Base-by-base conservation (phyloP, 345 rosid genomes). In the Arabis hirsuta region DNA sequence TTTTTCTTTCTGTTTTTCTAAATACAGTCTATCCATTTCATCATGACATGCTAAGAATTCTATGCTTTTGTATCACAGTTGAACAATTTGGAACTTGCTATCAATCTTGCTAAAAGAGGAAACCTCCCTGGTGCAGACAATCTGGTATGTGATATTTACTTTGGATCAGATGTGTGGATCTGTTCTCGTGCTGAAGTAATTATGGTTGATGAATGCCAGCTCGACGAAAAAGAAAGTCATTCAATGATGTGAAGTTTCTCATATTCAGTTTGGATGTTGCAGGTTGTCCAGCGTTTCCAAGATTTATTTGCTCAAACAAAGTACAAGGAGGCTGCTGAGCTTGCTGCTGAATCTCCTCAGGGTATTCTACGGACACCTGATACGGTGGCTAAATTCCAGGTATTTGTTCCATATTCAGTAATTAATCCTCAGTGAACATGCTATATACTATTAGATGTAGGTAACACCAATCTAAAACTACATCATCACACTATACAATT, bases 41-140 rank as follows among this genome's bases (percentile, higher is more conserved):
- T 47, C 19, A 39, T 55, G 58, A 20, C 55, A 60, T 67, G 74
- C 51, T 72, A 78, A 67, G 11, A 66, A 53, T 46, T 59, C 16
- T 36, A 8, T 66, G 46, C 53, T 27, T 60, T 67, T 54, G 54
- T 82, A 38, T 77, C 70, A 51, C 87, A 96, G 98, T 81, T 96
- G 78, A 96, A 88, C 83, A 96, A 96, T 80, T 82, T 96, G 88
- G 98, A 96, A 81, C 96, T 96, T 73, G 99, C 99, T 67, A 98
- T 96, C 38, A 92, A 90, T 77, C 97, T 96, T 39, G 99, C 99
- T 67, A 96, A 96, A 80, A 87, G 99, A 81, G 99, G 99, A 82
- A 96, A 96, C 81, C 99, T 96, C 73, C 99, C 99, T 78, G 99
- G 99, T 79, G 99, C 98, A 42, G 99, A 96, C 82, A 94, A 90